Percentiles rank a stretch among this genome's conserved stretches.
Conservation (phyloP, 192 early-diverging fungal genomes). For the Backusella macrospora region DNA sequence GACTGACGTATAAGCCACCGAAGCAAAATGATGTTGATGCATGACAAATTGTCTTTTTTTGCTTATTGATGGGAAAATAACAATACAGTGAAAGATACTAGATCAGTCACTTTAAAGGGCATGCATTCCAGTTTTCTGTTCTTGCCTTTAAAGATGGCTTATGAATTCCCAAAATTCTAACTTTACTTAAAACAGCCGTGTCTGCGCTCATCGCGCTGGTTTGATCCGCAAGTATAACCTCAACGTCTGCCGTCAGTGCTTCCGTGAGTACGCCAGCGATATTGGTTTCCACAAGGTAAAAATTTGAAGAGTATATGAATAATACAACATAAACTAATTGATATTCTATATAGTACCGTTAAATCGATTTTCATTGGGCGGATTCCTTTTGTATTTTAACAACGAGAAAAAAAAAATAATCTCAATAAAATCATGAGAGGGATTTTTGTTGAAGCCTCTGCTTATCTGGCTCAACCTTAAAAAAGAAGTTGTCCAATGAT, state of each 20-base stretch:
- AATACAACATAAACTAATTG: not conserved
- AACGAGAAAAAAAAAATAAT: not conserved
- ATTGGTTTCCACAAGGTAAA: slow-evolving; percentile 98
- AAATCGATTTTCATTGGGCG: not conserved
- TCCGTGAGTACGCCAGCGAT: slow-evolving; percentile 97
- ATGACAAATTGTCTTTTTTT: not conserved
- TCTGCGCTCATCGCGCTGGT: slow-evolving; percentile 98
- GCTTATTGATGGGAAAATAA: not conserved
- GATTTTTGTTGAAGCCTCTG: not conserved
- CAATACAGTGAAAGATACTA: not conserved
- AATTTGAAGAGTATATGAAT: not conserved
- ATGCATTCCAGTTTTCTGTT: not conserved
- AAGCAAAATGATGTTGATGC: slow-evolving; percentile 8
- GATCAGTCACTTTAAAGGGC: not conserved
- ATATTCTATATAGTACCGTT: not conserved
- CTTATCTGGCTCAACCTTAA: slow-evolving; percentile 2
- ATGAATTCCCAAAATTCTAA: not conserved
- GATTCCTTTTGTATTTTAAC: slow-evolving; percentile 5
- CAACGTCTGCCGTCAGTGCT: slow-evolving; percentile 99
- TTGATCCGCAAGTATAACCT: slow-evolving; percentile 99
- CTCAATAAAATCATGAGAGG: not conserved
- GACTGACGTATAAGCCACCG: slow-evolving; percentile 15
- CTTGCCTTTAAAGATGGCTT: not conserved
- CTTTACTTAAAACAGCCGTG: slow-evolving; percentile 67
- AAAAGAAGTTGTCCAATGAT: slow-evolving; percentile 4